These are phyloP conservation scores for Niveomyces coronatus DNA, from an alignment of 2,329 filamentous ascomycete species.

Conservation along the genomic window DNA sequence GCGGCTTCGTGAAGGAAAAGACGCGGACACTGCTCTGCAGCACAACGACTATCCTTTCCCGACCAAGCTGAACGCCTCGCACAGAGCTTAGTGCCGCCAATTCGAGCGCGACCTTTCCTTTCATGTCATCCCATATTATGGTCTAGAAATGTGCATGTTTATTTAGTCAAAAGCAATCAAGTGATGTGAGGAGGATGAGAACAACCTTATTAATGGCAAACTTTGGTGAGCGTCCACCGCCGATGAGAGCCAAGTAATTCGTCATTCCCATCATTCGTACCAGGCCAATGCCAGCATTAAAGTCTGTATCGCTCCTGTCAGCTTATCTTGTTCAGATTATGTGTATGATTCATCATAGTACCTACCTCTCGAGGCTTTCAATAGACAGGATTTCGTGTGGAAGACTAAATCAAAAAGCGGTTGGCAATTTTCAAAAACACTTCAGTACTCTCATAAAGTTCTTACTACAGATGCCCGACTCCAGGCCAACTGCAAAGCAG, in stretches of 20 bases:
- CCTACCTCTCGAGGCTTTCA: conserved; percentile 45
- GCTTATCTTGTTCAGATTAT: too few relatives aligned
- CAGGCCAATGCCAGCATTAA: conserved; percentile 71
- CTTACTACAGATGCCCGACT: conserved; percentile 74
- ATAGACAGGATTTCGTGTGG: conserved; percentile 59
- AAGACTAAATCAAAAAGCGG: conserved; percentile 46
- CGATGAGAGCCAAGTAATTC: conserved; percentile 82
- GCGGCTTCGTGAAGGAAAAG: conserved; percentile 67
- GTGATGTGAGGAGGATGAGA: background rate
- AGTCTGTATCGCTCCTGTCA: conserved; percentile 41
- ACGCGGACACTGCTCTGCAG: conserved; percentile 73
- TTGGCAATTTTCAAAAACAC: background rate
- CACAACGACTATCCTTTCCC: conserved; percentile 67
- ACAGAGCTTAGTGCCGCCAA: conserved; percentile 76
- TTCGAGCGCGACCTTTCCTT: conserved; percentile 59
- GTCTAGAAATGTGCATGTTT: conserved; percentile 35
- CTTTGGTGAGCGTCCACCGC: conserved; percentile 75
- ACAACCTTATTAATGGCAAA: conserved; percentile 75
- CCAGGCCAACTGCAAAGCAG: conserved; percentile 79
- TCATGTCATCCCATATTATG: conserved; percentile 85
- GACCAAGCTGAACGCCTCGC: conserved; percentile 66
- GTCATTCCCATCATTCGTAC: conserved; percentile 80
- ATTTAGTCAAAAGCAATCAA: background rate
- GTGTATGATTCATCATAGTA: background rate
- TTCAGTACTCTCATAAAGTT: background rate